These are phyloP conservation scores for Parathielavia hyrcaniae DNA, from an alignment of 495 filamentous ascomycete species.

Conservation along the genomic window DNA sequence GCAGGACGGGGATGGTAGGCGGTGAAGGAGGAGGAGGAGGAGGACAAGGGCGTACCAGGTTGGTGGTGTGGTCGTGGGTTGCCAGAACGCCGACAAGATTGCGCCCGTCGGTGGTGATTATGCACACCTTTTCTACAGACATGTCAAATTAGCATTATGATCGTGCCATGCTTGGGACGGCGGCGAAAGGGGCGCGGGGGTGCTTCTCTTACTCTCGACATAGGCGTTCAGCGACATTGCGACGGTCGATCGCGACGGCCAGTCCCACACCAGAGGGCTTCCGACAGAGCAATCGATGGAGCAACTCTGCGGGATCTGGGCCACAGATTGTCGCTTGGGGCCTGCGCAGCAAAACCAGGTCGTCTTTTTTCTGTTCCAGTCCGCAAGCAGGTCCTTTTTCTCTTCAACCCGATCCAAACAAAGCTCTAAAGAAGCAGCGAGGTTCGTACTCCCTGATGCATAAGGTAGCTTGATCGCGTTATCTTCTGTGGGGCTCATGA, in stretches of 20 bases:
- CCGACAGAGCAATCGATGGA: not conserved
- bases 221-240: constrained; percentile 23
- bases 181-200: not conserved
- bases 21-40: not conserved
- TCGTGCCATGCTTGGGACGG: not conserved
- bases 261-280: not conserved
- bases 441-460: too few species aligned
- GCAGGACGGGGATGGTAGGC: too few species aligned
- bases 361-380: too few species aligned
- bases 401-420: too few species aligned
- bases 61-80: constrained; percentile 87
- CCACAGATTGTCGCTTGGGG: too few species aligned
- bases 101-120: constrained; percentile 89
- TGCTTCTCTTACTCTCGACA: constrained; percentile 5
- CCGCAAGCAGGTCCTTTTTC: too few species aligned
- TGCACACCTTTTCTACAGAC: constrained; percentile 72
- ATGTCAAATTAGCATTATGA: not conserved
- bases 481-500: too few species aligned
- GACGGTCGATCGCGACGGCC: not conserved
- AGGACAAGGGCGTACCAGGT: constrained; percentile 52
- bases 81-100: constrained; percentile 77
- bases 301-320: not conserved
- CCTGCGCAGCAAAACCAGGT: too few species aligned
- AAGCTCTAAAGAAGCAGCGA: too few species aligned
- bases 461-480: too few species aligned